These are phyloP conservation scores for Linum usitatissimum DNA, from an alignment of 345 rosid genomes.

Conservation along the genomic window DNA sequence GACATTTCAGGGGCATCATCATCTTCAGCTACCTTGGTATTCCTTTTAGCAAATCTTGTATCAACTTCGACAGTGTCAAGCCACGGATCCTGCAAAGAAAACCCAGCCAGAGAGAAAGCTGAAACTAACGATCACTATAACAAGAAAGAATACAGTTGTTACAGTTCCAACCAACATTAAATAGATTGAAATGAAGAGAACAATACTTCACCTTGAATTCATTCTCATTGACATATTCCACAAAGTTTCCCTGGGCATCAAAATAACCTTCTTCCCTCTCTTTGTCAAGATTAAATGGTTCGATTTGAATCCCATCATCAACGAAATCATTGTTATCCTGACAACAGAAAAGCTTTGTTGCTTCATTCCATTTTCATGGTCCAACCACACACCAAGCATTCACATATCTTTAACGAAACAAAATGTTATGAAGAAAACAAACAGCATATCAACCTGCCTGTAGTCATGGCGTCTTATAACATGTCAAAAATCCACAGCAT, in stretches of 20 bases:
- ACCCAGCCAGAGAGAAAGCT: not conserved
- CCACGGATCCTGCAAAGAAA: constrained; percentile 82
- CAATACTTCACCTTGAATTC: constrained; percentile 52
- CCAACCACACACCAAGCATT: constrained; percentile 9
- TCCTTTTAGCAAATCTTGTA: constrained; percentile 38
- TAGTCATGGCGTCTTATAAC: no score
- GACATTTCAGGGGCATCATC: constrained; percentile 43
- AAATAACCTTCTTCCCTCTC: constrained; percentile 98
- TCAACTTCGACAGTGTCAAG: constrained; percentile 67
- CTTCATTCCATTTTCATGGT: constrained; percentile 13
- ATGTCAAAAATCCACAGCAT: no score
- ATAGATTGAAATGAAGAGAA: constrained; percentile 1
- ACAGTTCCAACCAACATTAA: not conserved
- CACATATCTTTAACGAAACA: constrained; percentile 13
- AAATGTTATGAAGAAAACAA: not conserved
- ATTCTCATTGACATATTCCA: constrained; percentile 67
- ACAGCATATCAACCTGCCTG: no score
- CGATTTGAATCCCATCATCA: constrained; percentile 87
- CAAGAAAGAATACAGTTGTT: not conserved
- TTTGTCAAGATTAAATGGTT: constrained; percentile 79
- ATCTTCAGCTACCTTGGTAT: constrained; percentile 13
- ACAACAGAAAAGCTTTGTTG: constrained; percentile 28
- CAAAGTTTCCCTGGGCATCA: constrained; percentile 81
- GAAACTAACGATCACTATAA: not conserved
- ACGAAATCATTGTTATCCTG: constrained; percentile 65